Base-by-base conservation (phyloP, 1,284 basidiomycete genomes). In the Cryptococcus sp. region DNA sequence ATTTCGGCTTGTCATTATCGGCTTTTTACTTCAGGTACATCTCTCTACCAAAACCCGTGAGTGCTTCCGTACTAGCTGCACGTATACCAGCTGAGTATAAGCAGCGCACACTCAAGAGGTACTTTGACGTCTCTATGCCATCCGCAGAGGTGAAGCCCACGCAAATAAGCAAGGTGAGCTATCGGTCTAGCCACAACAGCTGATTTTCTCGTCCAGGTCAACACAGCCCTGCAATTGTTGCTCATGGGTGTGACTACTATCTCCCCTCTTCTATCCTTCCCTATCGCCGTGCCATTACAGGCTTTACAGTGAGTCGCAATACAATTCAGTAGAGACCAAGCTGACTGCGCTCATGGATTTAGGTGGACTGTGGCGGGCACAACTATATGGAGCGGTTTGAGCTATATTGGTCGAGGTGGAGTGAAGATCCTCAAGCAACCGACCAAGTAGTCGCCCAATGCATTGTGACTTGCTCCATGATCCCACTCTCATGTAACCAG, bases 21-120 rank as follows among this genome's bases (percentile, higher is more conserved):
- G 96, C 95, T 3, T 94, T 99, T 73, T 93, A 91, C 73, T 92
- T 97, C 68, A 88, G 95, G 25, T 99, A 91, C 78, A 89, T 87
- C 3, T 91, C 93, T 0, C 81, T 99, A 7, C 89, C 93, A 10
- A 81, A 83, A 49, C 95, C 95, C 1, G 92, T 93, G 79, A 64
- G 89, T 63, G 8, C 16, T 1, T 10, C 2, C 30, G 13, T 7
- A 35, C 22, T 1, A 20, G n/a, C n/a, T 51, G 5, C 3, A 45
- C 38, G 8, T 43, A 39, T 13, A 15, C 2, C 8, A 43, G 27
- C 61, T 66, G 40, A 66, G 56, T 22, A 41, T 49, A 41, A 13
- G 3, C 68, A 93, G 90, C 94, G 95, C 87, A 97, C 93, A 0
- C 87, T 92, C 69, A 75, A 81, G 48, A 85, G 95, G 41, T 99